Evolutionary conservation across 2,329 filamentous ascomycete genomes (phyloP), one percentile per base, ranked within the genome.

Genomic region (Fusarium sp.): DNA sequence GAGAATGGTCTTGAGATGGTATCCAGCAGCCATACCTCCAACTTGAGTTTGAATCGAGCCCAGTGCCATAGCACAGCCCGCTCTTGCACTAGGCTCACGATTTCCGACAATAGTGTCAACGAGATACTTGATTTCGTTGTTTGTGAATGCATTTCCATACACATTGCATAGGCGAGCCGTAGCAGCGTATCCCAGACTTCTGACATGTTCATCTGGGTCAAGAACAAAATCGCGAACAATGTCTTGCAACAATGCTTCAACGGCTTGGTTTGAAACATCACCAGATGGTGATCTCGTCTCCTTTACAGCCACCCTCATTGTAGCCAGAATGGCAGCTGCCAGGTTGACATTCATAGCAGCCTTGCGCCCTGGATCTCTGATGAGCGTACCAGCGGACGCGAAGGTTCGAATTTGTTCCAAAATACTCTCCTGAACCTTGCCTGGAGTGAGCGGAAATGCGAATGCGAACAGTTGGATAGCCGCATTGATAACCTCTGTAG

Each of bases 1-100:
- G n/a, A 98, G 87, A 52, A 99, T 98, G 3, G 94, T 98, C 83
- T 98, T 98, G 53, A 99, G 86, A 78, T 99, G 96, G 74, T 96
- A 94, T 6, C 94, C 94, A 58, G 96, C 96, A 56, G 96, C 96
- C 94, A 99, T 98, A 60, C 96, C 95, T 61, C 96, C 97, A 34
- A 99, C 92, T 78, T 97, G 94, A 20, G 94, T 92, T 81, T 99
- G 94, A 54, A 99, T 98, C 60, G 92, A 92, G 11, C 96, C 96
- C 30, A 99, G 83, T 15, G 96, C 94, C 84, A 97, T 93, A 18
- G 97, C 96, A 80, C 95, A 99, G 13, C 96, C 96, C 46, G 97
- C 94, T 78, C 96, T 90, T 40, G 94, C 94, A 78, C 93, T 95
- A 0, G 96, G 96, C 78, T 99, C 96, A 58, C 95, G 88, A 79